These are phyloP conservation scores for Saprolegnia diclina DNA, from an alignment of 352 stramenopile species.

Conservation along the genomic window DNA sequence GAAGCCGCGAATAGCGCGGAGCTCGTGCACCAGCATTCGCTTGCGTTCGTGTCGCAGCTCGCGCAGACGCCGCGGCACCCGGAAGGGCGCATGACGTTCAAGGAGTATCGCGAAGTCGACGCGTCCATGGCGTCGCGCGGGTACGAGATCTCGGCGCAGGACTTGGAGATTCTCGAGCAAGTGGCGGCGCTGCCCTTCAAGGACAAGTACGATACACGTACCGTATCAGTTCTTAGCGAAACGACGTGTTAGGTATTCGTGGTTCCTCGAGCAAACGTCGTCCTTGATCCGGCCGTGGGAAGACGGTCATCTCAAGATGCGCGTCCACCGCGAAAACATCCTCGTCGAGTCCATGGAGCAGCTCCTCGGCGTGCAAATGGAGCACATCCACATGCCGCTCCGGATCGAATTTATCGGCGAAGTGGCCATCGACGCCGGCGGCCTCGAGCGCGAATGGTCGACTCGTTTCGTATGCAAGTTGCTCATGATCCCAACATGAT, in stretches of 20 bases:
- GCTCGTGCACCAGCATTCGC: slow-evolving; percentile 70
- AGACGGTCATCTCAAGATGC: slow-evolving; percentile 81
- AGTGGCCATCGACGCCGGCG: slow-evolving; percentile 85
- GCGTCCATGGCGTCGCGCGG: slow-evolving; percentile 73
- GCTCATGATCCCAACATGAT: neutral
- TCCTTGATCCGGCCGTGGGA: slow-evolving; percentile 81
- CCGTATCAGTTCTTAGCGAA: neutral
- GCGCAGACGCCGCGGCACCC: slow-evolving; percentile 75
- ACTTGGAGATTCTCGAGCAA: slow-evolving; percentile 81
- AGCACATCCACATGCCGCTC: slow-evolving; percentile 83
- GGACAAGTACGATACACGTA: slow-evolving; percentile 42
- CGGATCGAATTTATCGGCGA: slow-evolving; percentile 87
- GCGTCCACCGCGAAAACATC: slow-evolving; percentile 77
- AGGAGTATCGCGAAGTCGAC: slow-evolving; percentile 83
- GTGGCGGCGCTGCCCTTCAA: slow-evolving; percentile 80
- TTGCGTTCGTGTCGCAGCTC: slow-evolving; percentile 82
- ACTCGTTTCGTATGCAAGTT: neutral
- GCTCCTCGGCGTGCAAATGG: slow-evolving; percentile 74
- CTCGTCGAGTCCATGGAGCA: slow-evolving; percentile 83
- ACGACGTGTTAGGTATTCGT: slow-evolving; percentile 67
- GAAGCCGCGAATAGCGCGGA: slow-evolving; percentile 42
- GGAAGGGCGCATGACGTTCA: slow-evolving; percentile 82
- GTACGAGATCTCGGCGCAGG: slow-evolving; percentile 84
- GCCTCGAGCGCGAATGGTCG: slow-evolving; percentile 83
- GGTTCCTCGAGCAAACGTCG: slow-evolving; percentile 80